Base-by-base conservation (phyloP, 257 asterid species). In the Voacanga thouarsii region DNA sequence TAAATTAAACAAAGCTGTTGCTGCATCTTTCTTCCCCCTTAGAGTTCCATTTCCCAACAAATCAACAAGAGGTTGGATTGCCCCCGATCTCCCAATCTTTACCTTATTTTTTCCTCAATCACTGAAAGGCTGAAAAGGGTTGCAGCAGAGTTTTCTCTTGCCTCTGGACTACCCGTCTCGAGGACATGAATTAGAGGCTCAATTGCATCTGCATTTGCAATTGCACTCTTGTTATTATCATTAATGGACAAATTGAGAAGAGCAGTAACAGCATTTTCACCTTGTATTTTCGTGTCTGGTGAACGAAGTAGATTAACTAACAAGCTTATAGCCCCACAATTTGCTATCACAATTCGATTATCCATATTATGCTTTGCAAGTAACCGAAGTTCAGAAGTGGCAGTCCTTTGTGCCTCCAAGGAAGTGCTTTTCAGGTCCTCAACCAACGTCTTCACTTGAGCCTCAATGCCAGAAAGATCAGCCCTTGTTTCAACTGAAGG, bases 61-160 rank as follows among this genome's bases (percentile, higher is more conserved):
- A 79, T 91, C 96, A 75, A 92, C 98, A 81, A 93, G 84, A 72
- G 94, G 96, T 84, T 90, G 75, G 84, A 93, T 88, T 28, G 97
- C 98, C 53, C 93, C 91, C 0, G 97, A 92, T 72, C 89, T 84
- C 75, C 97, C 98, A 44, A 93, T 93, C 91, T 87, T 87, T 21
- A 86, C 51, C 83, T 88, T 93, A 84, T 89, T 92, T n/a, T n/a
- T 73, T 89, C 98, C 82, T 88, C 95, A 64, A 88, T 86, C 79
- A 86, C 97, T 6, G 98, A 92, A 79, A 93, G 95, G 87, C 96
- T 93, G 82, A 86, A 93, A 82, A 92, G 94, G 18, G 97, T 91
- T 7, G 97, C 97, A 72, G 97, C 97, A 51, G 97, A 82, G 83
- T 92, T 93, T 80, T 91, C 97, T 86, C 86, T 93, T 21, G 98